Evolutionary conservation across 306 rosid species (phyloP).

Genomic region (Styphnolobium japonicum): DNA sequence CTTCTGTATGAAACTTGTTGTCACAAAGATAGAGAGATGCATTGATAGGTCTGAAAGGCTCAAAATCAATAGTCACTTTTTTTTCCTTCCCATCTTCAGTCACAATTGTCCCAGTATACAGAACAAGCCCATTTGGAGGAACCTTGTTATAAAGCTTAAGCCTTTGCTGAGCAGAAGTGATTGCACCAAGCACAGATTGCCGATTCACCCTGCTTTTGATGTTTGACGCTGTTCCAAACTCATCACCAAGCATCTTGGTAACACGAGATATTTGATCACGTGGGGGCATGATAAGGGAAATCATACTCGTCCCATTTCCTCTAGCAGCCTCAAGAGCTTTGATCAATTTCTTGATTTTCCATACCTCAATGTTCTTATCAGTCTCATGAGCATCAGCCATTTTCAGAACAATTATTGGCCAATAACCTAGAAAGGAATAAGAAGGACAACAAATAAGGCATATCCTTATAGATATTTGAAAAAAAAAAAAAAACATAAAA

Average conservation of each 20-base stretch:
- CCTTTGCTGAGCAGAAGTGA: constrained; percentile 88
- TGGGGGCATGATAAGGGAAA: constrained; percentile 91
- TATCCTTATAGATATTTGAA: neutral
- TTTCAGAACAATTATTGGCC: constrained; percentile 6
- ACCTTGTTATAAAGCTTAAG: constrained; percentile 85
- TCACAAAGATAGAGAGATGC: constrained; percentile 88
- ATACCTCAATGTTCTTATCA: constrained; percentile 84
- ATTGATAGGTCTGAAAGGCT: constrained; percentile 86
- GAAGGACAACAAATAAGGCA: constrained; percentile 16
- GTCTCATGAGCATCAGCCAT: constrained; percentile 85
- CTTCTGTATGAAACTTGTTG: constrained; percentile 88
- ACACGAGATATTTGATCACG: constrained; percentile 89
- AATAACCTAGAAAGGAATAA: constrained; percentile 21
- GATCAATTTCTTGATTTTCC: constrained; percentile 89
- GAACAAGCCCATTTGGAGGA: constrained; percentile 84
- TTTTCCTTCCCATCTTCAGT: constrained; percentile 91
- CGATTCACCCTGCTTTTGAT: constrained; percentile 89
- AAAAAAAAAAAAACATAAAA: neutral
- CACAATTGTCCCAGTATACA: constrained; percentile 81
- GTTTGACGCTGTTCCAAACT: constrained; percentile 91
- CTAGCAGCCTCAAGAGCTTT: constrained; percentile 91
- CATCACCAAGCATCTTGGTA: constrained; percentile 92
- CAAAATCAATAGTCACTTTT: constrained; percentile 87
- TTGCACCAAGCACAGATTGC: constrained; percentile 85
- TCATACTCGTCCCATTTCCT: constrained; percentile 95